Percentiles rank a stretch among this genome's conserved stretches.
These are phyloP conservation scores for Jimgerdemannia flammicorona DNA, from an alignment of 192 early-diverging fungal genomes.

Conservation along the genomic window DNA sequence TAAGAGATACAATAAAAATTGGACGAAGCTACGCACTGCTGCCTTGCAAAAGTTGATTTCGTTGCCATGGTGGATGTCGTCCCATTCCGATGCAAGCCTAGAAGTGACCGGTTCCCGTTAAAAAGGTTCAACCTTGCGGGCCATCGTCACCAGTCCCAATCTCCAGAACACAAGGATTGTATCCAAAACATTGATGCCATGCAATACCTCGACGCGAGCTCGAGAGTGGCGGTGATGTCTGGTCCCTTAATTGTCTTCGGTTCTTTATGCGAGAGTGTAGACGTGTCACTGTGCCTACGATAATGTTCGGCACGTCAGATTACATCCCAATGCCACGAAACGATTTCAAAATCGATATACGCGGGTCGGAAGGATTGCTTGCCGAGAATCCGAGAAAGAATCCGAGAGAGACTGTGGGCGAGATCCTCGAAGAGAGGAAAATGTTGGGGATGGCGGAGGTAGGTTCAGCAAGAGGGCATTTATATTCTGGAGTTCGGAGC, in stretches of 20 bases:
- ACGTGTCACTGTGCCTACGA: no score
- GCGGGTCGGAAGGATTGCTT: background rate
- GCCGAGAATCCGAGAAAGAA: background rate
- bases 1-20: no score
- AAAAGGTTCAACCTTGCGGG: background rate
- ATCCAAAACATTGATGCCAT: background rate
- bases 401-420: background rate
- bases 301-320: background rate
- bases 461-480: background rate
- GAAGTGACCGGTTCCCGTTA: background rate
- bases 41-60: slow-evolving; percentile 6
- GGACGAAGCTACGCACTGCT: background rate
- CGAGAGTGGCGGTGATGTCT: background rate
- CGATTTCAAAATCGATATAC: background rate
- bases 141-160: background rate
- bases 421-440: background rate
- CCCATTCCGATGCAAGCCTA: background rate
- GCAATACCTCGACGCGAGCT: background rate
- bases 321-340: background rate
- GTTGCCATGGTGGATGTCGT: slow-evolving; percentile 8
- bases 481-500: background rate
- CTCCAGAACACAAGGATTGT: background rate
- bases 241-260: background rate
- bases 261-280: background rate
- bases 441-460: background rate